These are phyloP conservation scores for Cercospora sp. DNA, from an alignment of 2,329 filamentous ascomycete species.

Conservation along the genomic window DNA sequence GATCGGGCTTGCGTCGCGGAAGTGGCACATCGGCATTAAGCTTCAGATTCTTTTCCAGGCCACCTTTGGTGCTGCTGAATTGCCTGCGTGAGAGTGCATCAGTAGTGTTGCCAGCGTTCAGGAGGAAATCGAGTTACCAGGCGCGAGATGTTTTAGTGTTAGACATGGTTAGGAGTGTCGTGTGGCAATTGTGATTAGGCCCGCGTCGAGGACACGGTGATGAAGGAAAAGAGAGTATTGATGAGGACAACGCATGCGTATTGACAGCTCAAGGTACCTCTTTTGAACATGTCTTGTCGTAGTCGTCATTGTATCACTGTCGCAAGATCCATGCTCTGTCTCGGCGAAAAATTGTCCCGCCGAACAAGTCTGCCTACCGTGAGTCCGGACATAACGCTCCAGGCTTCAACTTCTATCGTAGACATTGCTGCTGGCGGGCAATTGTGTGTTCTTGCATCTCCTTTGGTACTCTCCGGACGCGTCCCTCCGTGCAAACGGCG, in stretches of 20 bases:
- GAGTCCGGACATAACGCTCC: not conserved
- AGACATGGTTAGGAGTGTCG: not conserved
- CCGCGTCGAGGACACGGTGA: not conserved
- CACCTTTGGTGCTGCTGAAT: constrained; percentile 49
- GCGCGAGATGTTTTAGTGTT: constrained; percentile 54
- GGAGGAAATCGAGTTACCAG: constrained; percentile 31
- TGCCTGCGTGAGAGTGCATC: constrained; percentile 43
- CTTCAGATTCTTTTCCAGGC: constrained; percentile 56
- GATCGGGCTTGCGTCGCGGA: constrained; percentile 40
- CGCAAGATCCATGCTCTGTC: not conserved
- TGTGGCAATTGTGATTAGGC: not conserved
- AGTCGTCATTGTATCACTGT: not conserved
- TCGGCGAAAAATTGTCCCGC: not conserved
- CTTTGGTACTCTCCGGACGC: not conserved
- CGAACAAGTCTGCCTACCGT: not conserved
- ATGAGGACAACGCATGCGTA: not conserved
- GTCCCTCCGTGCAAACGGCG: not conserved
- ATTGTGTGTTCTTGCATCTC: not conserved
- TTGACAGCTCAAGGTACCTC: not conserved
- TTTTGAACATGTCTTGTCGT: not conserved
- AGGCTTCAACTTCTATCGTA: not conserved
- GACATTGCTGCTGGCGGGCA: not conserved
- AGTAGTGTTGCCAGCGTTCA: not conserved
- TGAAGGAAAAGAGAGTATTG: not conserved
- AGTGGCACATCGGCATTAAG: constrained; percentile 47